These are phyloP conservation scores for Xanthoconium purpureum DNA, from an alignment of 768 basidiomycete genomes.

Conservation along the genomic window DNA sequence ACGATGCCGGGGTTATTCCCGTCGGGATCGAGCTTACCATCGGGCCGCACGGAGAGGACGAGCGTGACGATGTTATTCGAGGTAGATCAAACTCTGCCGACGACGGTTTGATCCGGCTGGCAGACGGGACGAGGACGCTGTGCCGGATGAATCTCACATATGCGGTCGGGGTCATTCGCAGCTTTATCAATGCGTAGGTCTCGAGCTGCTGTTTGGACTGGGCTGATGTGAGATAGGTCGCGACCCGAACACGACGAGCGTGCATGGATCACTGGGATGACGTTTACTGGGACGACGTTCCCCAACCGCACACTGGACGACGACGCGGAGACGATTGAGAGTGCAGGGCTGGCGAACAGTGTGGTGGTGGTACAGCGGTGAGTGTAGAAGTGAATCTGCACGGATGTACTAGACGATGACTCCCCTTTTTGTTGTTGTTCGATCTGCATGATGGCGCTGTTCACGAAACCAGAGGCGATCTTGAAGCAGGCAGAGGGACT, in stretches of 20 bases:
- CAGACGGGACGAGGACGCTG: slow-evolving; percentile 83
- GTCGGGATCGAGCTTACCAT: slow-evolving; percentile 9
- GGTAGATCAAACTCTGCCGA: slow-evolving; percentile 79
- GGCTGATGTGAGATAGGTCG: slow-evolving; percentile 44
- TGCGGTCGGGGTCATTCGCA: slow-evolving; percentile 79
- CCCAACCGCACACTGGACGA: slow-evolving; percentile 74
- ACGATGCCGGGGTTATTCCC: slow-evolving; percentile 66
- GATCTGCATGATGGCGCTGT: slow-evolving; percentile 70
- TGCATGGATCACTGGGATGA: slow-evolving; percentile 77
- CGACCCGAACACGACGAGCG: slow-evolving; percentile 62
- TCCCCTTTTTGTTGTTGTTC: slow-evolving; percentile 26
- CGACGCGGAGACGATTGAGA: slow-evolving; percentile 60
- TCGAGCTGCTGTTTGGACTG: no score
- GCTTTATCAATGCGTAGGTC: slow-evolving; percentile 87
- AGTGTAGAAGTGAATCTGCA: slow-evolving; percentile 37
- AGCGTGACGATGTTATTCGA: slow-evolving; percentile 59
- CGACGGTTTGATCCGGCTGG: slow-evolving; percentile 89
- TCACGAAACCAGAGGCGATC: slow-evolving; percentile 86
- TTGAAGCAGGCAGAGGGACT: slow-evolving; percentile 93
- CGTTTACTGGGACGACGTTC: slow-evolving; percentile 91
- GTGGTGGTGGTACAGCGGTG: slow-evolving; percentile 86
- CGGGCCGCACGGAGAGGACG: slow-evolving; percentile 29
- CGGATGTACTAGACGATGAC: neutral
- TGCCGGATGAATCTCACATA: slow-evolving; percentile 88
- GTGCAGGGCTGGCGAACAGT: slow-evolving; percentile 71